Conservation (phyloP, 2,329 filamentous ascomycete species). For the Elsinoe fawcettii region DNA sequence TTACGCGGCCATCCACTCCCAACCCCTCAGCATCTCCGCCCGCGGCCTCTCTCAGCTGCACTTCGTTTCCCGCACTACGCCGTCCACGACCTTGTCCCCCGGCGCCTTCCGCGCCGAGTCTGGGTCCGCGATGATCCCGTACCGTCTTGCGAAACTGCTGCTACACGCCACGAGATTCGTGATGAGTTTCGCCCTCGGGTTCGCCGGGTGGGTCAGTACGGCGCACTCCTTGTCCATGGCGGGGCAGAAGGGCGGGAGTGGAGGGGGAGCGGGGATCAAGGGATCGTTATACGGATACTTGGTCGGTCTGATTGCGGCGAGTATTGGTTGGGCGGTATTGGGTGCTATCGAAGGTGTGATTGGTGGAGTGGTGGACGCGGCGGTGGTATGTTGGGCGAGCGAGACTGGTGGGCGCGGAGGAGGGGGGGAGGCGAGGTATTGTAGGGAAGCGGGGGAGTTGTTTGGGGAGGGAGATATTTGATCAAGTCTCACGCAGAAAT, state of each 20-base stretch:
- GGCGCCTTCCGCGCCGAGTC: slow-evolving; percentile 32
- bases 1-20: slow-evolving; percentile 87
- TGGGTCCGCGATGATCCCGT: slow-evolving; percentile 63
- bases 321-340: slow-evolving; percentile 92
- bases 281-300: slow-evolving; percentile 93
- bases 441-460: slow-evolving; percentile 80
- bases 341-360: slow-evolving; percentile 34
- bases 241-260: slow-evolving; percentile 37
- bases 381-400: slow-evolving; percentile 89
- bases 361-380: slow-evolving; percentile 37
- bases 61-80: slow-evolving; percentile 64
- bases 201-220: slow-evolving; percentile 93
- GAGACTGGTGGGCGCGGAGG: slow-evolving; percentile 62
- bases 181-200: slow-evolving; percentile 82
- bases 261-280: slow-evolving; percentile 33
- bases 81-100: slow-evolving; percentile 57
- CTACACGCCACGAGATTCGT: slow-evolving; percentile 85
- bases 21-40: slow-evolving; percentile 69
- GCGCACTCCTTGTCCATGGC: slow-evolving; percentile 66
- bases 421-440: slow-evolving; percentile 64
- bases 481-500: not conserved
- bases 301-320: slow-evolving; percentile 82
- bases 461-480: slow-evolving; percentile 56
- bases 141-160: slow-evolving; percentile 82
- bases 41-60: slow-evolving; percentile 73